Evolutionary conservation across 768 basidiomycete genomes (phyloP).

Genomic region (Crassisporium funariophilum): DNA sequence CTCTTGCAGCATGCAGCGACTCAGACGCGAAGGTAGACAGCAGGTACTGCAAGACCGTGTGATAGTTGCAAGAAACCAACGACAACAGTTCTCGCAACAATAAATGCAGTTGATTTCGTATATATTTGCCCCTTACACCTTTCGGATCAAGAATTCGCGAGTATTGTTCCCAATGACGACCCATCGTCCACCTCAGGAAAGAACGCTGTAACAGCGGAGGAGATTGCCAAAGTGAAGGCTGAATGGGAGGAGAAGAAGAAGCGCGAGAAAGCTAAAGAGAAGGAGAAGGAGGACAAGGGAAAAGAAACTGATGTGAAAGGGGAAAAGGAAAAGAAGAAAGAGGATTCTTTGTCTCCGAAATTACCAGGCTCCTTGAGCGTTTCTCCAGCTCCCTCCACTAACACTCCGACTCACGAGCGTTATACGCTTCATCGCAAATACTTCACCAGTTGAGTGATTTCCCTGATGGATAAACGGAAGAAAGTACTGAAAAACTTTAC

Average conservation of each 20-base stretch:
- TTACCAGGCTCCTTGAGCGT: slow-evolving; percentile 28
- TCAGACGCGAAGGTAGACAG: slow-evolving; percentile 50
- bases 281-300: slow-evolving; percentile 43
- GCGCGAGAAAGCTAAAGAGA: slow-evolving; percentile 52
- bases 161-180: slow-evolving; percentile 41
- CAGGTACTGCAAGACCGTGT: slow-evolving; percentile 77
- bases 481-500: slow-evolving; percentile 16
- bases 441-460: slow-evolving; percentile 53
- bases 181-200: too few species aligned
- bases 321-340: slow-evolving; percentile 34
- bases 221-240: slow-evolving; percentile 74
- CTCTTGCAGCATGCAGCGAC: slow-evolving; percentile 6
- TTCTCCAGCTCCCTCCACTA: slow-evolving; percentile 32
- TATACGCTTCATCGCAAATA: slow-evolving; percentile 84
- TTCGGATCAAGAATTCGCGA: slow-evolving; percentile 75
- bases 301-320: slow-evolving; percentile 43
- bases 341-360: slow-evolving; percentile 29
- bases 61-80: slow-evolving; percentile 82
- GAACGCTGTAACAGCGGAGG: slow-evolving; percentile 58
- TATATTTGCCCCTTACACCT: slow-evolving; percentile 87
- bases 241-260: slow-evolving; percentile 80
- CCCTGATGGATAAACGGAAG: not conserved
- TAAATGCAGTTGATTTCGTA: slow-evolving; percentile 81
- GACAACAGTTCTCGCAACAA: slow-evolving; percentile 80
- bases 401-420: slow-evolving; percentile 62